These are phyloP conservation scores for Dissophora globulifera DNA, from an alignment of 192 early-diverging fungal species.

Conservation along the genomic window DNA sequence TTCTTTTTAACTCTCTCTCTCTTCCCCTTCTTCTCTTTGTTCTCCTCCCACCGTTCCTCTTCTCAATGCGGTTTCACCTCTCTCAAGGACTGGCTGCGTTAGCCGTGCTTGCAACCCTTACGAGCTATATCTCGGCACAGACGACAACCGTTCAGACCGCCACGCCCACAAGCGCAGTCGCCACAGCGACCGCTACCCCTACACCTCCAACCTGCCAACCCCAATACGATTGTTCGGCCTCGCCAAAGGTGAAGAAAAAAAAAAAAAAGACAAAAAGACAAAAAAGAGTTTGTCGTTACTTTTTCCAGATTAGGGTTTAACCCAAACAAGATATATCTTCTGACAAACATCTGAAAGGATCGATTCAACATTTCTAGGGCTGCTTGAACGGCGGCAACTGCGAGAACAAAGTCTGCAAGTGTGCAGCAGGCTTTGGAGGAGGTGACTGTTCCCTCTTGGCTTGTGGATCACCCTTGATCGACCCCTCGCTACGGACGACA, in stretches of 20 bases:
- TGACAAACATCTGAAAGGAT: background rate
- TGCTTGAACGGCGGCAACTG: slow-evolving; percentile 39
- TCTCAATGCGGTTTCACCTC: too few relatives aligned
- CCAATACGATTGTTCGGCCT: slow-evolving; percentile 33
- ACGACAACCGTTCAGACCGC: background rate
- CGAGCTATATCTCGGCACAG: slow-evolving; percentile 6
- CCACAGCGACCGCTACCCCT: background rate
- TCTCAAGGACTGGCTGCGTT: too few relatives aligned
- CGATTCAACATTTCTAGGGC: too few relatives aligned
- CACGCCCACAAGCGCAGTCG: too few relatives aligned
- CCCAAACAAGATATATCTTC: background rate
- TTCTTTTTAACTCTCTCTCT: too few relatives aligned
- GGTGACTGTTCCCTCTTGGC: slow-evolving; percentile 29
- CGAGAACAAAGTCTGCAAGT: slow-evolving; percentile 13
- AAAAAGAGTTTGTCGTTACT: background rate
- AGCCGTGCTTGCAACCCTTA: background rate
- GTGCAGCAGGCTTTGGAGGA: slow-evolving; percentile 40
- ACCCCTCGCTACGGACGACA: slow-evolving; percentile 18
- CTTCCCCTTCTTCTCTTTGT: too few relatives aligned
- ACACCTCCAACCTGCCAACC: slow-evolving; percentile 21
- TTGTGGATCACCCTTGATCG: slow-evolving; percentile 30
- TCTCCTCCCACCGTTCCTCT: too few relatives aligned
- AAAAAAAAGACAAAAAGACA: slow-evolving; percentile 2
- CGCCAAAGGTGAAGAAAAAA: slow-evolving; percentile 30
- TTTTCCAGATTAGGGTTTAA: too few relatives aligned